Conservation (phyloP, 2,329 filamentous ascomycete species). For the Eutypa lata region DNA sequence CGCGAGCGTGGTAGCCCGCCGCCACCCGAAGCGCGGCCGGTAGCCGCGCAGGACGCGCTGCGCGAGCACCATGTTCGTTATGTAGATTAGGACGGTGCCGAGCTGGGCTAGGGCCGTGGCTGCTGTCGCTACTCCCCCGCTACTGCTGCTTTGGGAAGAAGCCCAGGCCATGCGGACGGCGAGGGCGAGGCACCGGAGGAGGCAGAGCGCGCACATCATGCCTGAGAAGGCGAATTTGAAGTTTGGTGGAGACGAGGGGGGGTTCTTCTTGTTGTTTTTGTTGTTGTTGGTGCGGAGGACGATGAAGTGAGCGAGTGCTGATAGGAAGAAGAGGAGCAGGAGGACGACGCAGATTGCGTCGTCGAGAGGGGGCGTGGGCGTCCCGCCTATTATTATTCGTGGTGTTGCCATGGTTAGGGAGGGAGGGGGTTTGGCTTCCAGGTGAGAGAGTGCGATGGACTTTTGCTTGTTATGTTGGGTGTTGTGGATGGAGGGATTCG, state of each 20-base stretch:
- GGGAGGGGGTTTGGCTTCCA: no score
- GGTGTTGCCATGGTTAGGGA: not conserved
- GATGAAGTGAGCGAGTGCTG: slow-evolving; percentile 20
- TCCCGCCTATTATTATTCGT: slow-evolving; percentile 19
- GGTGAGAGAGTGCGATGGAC: no score
- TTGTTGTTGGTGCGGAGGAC: slow-evolving; percentile 44
- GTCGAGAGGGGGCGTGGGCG: slow-evolving; percentile 16
- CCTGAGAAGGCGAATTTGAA: slow-evolving; percentile 60
- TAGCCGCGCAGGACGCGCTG: slow-evolving; percentile 72
- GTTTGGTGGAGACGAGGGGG: not conserved
- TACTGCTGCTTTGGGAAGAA: slow-evolving; percentile 21
- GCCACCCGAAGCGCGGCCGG: slow-evolving; percentile 71
- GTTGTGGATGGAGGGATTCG: no score
- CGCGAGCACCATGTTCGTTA: slow-evolving; percentile 74
- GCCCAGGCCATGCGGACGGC: slow-evolving; percentile 53
- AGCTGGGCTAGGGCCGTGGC: slow-evolving; percentile 69
- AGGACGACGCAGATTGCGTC: slow-evolving; percentile 20
- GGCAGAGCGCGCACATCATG: slow-evolving; percentile 57
- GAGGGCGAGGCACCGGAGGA: slow-evolving; percentile 51
- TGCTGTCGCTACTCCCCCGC: slow-evolving; percentile 44
- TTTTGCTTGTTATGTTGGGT: no score
- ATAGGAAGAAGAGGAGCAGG: slow-evolving; percentile 18
- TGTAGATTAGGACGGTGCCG: slow-evolving; percentile 71
- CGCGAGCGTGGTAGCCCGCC: slow-evolving; percentile 41
- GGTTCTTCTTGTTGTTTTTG: slow-evolving; percentile 27